Conservation (phyloP, 257 asterid genomes). For the Solanum chilense region DNA sequence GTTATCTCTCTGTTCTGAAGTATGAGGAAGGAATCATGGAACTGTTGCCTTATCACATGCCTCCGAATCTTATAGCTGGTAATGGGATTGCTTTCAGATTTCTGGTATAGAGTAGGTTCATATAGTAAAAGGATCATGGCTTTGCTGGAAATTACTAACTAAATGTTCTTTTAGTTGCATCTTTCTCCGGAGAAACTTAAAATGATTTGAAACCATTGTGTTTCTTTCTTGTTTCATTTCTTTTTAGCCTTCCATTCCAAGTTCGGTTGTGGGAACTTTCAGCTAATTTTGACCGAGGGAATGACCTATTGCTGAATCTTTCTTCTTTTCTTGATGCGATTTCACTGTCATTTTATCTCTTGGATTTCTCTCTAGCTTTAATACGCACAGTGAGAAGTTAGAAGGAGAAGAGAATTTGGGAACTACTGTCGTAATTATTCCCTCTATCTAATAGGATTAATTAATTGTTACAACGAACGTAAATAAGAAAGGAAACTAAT, state of each 20-base stretch:
- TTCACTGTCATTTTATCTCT: not conserved
- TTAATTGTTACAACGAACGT: not conserved
- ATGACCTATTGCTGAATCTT: not conserved
- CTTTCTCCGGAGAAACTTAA: not conserved
- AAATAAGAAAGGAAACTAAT: not conserved
- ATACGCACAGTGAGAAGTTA: not conserved
- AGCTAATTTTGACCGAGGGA: not conserved
- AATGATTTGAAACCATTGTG: not conserved
- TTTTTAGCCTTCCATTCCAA: not conserved
- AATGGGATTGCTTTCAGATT: conserved; percentile 13
- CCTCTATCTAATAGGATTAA: not conserved
- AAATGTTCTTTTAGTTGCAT: not conserved
- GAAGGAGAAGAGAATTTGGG: not conserved
- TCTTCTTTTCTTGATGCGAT: not conserved
- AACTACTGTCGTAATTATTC: not conserved
- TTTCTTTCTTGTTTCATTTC: not conserved
- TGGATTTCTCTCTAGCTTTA: not conserved
- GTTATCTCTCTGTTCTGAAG: conserved; percentile 76
- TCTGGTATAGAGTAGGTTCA: not conserved
- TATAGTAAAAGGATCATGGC: not conserved
- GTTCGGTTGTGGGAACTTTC: not conserved
- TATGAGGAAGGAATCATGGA: conserved; percentile 47
- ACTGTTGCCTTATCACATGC: conserved; percentile 65
- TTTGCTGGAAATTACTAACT: not conserved
- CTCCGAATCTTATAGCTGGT: conserved; percentile 87